Evolutionary conservation across 1,284 basidiomycete species (phyloP), one percentile per base, ranked within the genome.

Genomic region (Trichosporon ovoides): DNA sequence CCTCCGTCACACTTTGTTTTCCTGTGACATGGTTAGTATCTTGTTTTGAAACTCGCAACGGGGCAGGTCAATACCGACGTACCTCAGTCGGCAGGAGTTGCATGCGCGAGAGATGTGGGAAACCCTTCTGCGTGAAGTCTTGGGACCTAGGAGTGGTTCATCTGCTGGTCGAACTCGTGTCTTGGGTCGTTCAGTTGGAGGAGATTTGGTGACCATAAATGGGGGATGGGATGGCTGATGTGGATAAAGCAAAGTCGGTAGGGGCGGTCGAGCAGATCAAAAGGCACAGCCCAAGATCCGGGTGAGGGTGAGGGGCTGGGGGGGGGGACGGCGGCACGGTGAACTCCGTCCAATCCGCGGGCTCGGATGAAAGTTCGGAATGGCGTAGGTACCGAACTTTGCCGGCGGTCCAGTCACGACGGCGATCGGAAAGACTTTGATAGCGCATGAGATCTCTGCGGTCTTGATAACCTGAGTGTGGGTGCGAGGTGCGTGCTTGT

Each of bases 1-100:
- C 35, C 62, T 13, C 62, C 62, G 22, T 63, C 62, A 48, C 62
- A 63, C 24, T 63, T 63, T 57, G 60, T 63, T 37, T 63, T 63
- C 33, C 62, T 63, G 54, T 10, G 53, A 16, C 28, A 22, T 16
- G 43, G 43, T 48, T 48, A 48, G 43, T 48, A 48, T 57, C 53
- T 18, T 11, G 9, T 10, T 9, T 9, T 3, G 35, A 9, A 38
- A 49, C 12, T 35, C n/a, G 31, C 11, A n/a, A n/a, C n/a, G n/a
- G 11, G 22, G 12, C 11, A 9, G 31, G n/a, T 7, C 16, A 13
- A 33, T 20, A n/a, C n/a, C 22, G 38, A 61, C 61, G 38, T 48
- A 63, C 62, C 62, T 37, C 14, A 59, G 35, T 1, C 62, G 62
- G 31, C 62, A 63, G 14, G 58, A 59, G 48, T 63, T 63, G 54